Conservation (phyloP, 2,329 filamentous ascomycete species). For the Apiospora pterosperma region DNA sequence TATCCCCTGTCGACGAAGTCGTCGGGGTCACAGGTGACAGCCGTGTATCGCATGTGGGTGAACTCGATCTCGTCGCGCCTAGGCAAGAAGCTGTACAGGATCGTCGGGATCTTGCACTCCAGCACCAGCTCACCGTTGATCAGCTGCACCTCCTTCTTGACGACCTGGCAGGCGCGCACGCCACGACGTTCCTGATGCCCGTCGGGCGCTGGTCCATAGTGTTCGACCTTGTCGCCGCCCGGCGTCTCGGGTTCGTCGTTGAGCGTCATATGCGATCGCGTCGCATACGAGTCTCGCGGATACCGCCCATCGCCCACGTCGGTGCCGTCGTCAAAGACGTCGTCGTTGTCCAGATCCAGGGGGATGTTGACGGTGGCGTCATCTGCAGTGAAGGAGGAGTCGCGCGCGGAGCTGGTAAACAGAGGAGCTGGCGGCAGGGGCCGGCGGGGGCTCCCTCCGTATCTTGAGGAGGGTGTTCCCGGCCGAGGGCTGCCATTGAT, state of each 20-base stretch:
- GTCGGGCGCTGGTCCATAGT: conserved; percentile 84
- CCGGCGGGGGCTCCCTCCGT: conserved; percentile 81
- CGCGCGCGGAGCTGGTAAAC: conserved; percentile 58
- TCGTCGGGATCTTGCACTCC: conserved; percentile 98
- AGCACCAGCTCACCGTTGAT: conserved; percentile 97
- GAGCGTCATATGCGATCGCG: conserved; percentile 51
- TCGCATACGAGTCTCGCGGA: conserved; percentile 56
- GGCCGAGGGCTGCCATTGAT: conserved; percentile 87
- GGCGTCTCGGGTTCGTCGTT: conserved; percentile 39
- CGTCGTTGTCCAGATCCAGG: conserved; percentile 58
- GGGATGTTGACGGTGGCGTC: conserved; percentile 73
- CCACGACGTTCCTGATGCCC: conserved; percentile 86
- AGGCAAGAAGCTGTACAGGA: conserved; percentile 94
- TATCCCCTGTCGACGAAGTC: conserved; percentile 89
- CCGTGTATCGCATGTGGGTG: conserved; percentile 94
- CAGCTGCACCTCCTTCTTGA: conserved; percentile 88
- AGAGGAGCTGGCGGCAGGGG: conserved; percentile 86
- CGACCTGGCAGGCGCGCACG: conserved; percentile 81
- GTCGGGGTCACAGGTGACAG: conserved; percentile 87
- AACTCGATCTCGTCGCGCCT: conserved; percentile 92
- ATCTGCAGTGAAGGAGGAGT: conserved; percentile 55
- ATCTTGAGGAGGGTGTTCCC: conserved; percentile 84
- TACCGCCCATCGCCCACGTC: conserved; percentile 49
- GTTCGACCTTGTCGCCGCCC: conserved; percentile 60
- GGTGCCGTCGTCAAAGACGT: conserved; percentile 62